phyloP scores from a whole-genome alignment of 257 asterid genomes.

The Lycium barbarum region DNA sequence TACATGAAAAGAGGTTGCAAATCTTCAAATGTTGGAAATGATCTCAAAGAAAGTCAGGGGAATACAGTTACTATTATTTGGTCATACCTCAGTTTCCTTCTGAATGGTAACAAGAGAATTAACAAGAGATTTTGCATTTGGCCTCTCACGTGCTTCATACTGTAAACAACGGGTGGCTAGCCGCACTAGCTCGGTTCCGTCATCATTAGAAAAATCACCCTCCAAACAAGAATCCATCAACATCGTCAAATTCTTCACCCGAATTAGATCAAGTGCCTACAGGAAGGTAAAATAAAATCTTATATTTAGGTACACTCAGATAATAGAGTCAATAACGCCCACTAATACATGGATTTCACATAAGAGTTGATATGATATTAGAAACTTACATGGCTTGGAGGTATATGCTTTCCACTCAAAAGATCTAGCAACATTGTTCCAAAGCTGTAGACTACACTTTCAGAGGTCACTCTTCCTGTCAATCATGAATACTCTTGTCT shows the following conservation, averaged over 20 bases:
- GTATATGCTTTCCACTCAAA: constrained; percentile 65
- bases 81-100: constrained; percentile 72
- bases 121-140: constrained; percentile 76
- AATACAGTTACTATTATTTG: background rate
- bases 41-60: constrained; percentile 1
- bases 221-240: constrained; percentile 92
- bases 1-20: background rate
- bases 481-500: background rate
- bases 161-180: constrained; percentile 87
- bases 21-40: constrained; percentile 21
- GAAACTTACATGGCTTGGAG: constrained; percentile 60
- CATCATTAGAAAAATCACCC: constrained; percentile 87
- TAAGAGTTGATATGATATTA: background rate
- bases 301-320: constrained; percentile 11
- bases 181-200: constrained; percentile 85
- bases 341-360: background rate
- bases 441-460: constrained; percentile 60
- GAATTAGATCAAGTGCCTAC: constrained; percentile 94
- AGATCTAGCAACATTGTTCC: constrained; percentile 64
- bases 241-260: constrained; percentile 71
- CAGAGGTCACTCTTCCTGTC: constrained; percentile 60
- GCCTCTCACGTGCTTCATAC: constrained; percentile 95
- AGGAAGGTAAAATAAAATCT: constrained; percentile 27
- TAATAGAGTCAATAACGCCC: background rate
- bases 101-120: constrained; percentile 69